Conservation (phyloP, 1,284 basidiomycete species). For the Coniophora puteana region DNA sequence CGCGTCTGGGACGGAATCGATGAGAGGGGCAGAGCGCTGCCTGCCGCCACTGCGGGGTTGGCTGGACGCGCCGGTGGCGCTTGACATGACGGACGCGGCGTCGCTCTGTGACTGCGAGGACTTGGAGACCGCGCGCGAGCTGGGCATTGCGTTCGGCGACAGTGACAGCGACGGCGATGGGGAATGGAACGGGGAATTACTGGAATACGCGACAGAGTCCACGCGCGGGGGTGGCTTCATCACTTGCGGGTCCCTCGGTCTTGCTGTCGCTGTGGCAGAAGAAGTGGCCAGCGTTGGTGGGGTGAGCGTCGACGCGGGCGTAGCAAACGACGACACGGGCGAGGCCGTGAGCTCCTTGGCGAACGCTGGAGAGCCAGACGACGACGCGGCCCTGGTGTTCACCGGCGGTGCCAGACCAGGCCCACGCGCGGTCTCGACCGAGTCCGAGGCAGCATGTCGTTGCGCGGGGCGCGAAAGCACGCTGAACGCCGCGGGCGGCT, state of each 20-base stretch:
- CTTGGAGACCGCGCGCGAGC: no score
- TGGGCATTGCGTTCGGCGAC: no score
- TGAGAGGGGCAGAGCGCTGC: slow-evolving; percentile 28
- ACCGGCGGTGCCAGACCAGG: no score
- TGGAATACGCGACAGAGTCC: no score
- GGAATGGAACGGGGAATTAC: no score
- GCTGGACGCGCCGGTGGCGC: no score
- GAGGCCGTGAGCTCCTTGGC: slow-evolving; percentile 9
- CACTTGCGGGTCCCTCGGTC: slow-evolving; percentile 9
- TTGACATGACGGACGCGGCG: slow-evolving; percentile 19
- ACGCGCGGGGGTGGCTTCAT: no score
- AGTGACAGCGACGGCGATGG: no score
- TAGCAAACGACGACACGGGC: slow-evolving; percentile 1
- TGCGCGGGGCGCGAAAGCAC: slow-evolving; percentile 62
- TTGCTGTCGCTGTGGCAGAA: slow-evolving; percentile 1
- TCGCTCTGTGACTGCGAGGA: no score
- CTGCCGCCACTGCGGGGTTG: no score
- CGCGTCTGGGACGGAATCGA: slow-evolving; percentile 28
- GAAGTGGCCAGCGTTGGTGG: slow-evolving; percentile 7
- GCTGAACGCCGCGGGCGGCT: slow-evolving; percentile 59
- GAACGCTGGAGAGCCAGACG: neutral
- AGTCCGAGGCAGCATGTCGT: slow-evolving; percentile 21
- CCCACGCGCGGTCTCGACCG: no score
- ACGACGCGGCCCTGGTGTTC: slow-evolving; percentile 4
- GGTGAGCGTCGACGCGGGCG: slow-evolving; percentile 12